Conservation (phyloP, 2,329 filamentous ascomycete species). For the Allantophomopsis lycopodina region DNA sequence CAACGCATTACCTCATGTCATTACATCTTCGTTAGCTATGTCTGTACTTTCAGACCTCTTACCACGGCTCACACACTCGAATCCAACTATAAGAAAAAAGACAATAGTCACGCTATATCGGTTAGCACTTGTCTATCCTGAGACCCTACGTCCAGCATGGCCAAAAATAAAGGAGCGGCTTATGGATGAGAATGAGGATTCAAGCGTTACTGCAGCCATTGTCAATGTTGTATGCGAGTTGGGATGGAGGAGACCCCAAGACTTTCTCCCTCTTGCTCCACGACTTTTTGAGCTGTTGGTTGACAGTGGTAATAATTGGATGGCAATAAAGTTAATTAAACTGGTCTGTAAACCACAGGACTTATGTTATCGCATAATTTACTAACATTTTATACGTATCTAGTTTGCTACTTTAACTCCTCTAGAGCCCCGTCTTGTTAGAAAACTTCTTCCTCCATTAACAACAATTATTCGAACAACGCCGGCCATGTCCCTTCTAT, state of each 20-base stretch:
- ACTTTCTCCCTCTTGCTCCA: slow-evolving; percentile 85
- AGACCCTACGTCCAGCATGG: slow-evolving; percentile 85
- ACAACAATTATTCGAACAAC: slow-evolving; percentile 91
- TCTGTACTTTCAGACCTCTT: slow-evolving; percentile 79
- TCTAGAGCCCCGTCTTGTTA: slow-evolving; percentile 78
- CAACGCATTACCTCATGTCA: slow-evolving; percentile 82
- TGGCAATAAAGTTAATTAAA: slow-evolving; percentile 99
- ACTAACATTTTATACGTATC: slow-evolving; percentile 12
- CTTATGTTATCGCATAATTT: slow-evolving; percentile 16
- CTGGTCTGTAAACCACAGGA: slow-evolving; percentile 42
- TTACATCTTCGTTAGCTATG: slow-evolving; percentile 82
- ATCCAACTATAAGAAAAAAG: slow-evolving; percentile 83
- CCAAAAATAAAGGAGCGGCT: slow-evolving; percentile 93
- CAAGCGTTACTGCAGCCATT: slow-evolving; percentile 88
- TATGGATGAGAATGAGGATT: slow-evolving; percentile 80
- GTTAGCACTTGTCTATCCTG: slow-evolving; percentile 88
- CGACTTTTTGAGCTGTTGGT: slow-evolving; percentile 86
- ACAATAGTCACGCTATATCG: slow-evolving; percentile 90
- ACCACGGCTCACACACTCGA: slow-evolving; percentile 74
- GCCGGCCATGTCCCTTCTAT: slow-evolving; percentile 92
- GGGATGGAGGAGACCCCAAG: slow-evolving; percentile 83
- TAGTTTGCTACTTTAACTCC: slow-evolving; percentile 92
- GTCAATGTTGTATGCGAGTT: slow-evolving; percentile 96
- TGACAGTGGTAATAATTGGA: slow-evolving; percentile 94
- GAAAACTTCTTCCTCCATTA: slow-evolving; percentile 80